Base-by-base conservation (phyloP, 2,329 filamentous ascomycete species). In the Penicillium sp. region DNA sequence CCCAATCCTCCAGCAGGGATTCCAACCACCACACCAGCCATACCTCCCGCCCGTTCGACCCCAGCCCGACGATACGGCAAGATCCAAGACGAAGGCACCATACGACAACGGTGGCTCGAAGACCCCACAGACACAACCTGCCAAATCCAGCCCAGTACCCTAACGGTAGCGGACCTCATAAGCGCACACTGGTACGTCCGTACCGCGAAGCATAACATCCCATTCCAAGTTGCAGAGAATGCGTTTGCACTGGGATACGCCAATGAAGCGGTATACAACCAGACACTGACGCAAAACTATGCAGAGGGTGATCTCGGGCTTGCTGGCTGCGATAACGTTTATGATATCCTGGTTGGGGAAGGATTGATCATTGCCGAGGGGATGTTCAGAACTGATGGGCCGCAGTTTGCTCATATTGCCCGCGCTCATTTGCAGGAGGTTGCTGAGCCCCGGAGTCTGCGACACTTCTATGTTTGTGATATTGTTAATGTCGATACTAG, bases 21-120 rank as follows among this genome's bases (percentile, higher is more conserved):
- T 8, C 35, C 25, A 32, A 9, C 10, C 25, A 13, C 13, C 3
- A 49, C 12, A 7, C 18, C 21, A 21, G 29, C 15, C 3, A 2
- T 15, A 8, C 29, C 47, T 5, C 47, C 47, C 6, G 27, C 37
- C 1, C 18, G 3, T 10, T 42, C 27, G 6, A 32, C 32, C 9
- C 34, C 50, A 39, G n/a, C 18, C 13, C 15, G 16, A 3, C 38
- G 29, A 9, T 47, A 52, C 27, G 42, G 50, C 35, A 10, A 15
- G 16, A 46, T 25, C 12, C 42, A 52, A 46, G 25, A 32, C 13
- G 35, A 9, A 25, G 50, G 50, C 15, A 35, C 50, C 12, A 39
- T 18, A 6, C 42, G 50, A 4, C 50, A 52, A 35, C 34, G 29
- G 25, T 52, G 50, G 50, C 7, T 52, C 3, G 50, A 52, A 47